Percentiles rank a stretch among this genome's conserved stretches.
Evolutionary conservation across 129 eudicot species (phyloP).

Genomic region (Gnaphalium uliginosum): DNA sequence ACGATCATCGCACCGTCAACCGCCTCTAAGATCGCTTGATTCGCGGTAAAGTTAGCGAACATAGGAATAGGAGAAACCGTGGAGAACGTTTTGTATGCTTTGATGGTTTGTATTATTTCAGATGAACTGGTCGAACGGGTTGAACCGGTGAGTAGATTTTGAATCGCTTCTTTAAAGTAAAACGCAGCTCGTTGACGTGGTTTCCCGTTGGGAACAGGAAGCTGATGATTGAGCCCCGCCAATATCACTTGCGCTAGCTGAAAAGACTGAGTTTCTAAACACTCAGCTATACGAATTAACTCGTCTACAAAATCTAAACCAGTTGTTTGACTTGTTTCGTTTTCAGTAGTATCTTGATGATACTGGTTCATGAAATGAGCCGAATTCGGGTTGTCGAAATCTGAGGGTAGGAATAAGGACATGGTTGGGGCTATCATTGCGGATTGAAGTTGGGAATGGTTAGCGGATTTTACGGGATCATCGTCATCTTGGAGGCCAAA

Average conservation of each 20-base stretch:
- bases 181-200: slow-evolving; percentile 81
- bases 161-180: slow-evolving; percentile 91
- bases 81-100: slow-evolving; percentile 66
- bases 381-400: slow-evolving; percentile 25
- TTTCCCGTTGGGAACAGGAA: slow-evolving; percentile 53
- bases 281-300: slow-evolving; percentile 64
- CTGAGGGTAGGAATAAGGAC: slow-evolving; percentile 33
- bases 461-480: slow-evolving; percentile 36
- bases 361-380: slow-evolving; percentile 22
- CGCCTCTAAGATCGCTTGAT: slow-evolving; percentile 90
- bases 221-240: slow-evolving; percentile 76
- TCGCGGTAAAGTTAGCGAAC: slow-evolving; percentile 88
- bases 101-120: slow-evolving; percentile 68
- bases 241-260: slow-evolving; percentile 69
- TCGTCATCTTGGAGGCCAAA: slow-evolving; percentile 60
- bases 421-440: slow-evolving; percentile 19
- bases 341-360: background rate
- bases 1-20: slow-evolving; percentile 61
- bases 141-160: slow-evolving; percentile 51
- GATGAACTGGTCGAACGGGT: slow-evolving; percentile 39
- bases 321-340: background rate
- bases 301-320: slow-evolving; percentile 64
- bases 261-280: slow-evolving; percentile 70
- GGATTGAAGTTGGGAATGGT: slow-evolving; percentile 27
- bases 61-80: slow-evolving; percentile 79